Base-by-base conservation (phyloP, 1,139 yeast genomes). In the Geotrichum candidum region DNA sequence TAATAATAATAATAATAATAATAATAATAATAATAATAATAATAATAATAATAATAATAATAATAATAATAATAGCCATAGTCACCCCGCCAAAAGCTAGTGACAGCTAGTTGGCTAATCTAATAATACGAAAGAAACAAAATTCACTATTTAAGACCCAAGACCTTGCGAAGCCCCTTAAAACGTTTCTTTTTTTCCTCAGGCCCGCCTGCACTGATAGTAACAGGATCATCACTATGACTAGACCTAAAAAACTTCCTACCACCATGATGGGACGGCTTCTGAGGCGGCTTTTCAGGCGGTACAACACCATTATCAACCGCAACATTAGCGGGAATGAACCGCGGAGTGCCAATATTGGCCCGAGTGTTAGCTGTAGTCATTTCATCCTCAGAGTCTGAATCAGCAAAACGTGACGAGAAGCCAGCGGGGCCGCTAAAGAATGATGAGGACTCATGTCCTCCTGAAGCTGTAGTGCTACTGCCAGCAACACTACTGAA, bases 341-440 rank as follows among this genome's bases (percentile, higher is more conserved):
- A 35, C 6, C 41, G 41, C 41, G 56, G 33, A 7, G 29, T 38
- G 4, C 52, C 57, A 23, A 27, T 27, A 15, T 54, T 54, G 29
- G 57, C 57, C 46, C 45, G 41, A 4, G 57, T 54, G 33, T 54
- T 54, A n/a, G 57, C 57, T n/a, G 25, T 22, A 3, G 57, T 54
- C 57, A 54, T 54, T 33, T 72, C 76, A 50, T 70, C 71, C n/a
- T 74, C 77, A 1, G 57, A 54, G 46, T 54, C 57, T 25, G 73
- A 69, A 60, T 74, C 77, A 15, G 72, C 74, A 56, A 74, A 68
- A 9, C 77, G 70, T 22, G 77, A 73, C 29, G 65, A 63, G 18
- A 35, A 35, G 6, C 41, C 41, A 35, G 41, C 15, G 15, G 11
- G 6, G 41, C 41, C 15, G 11, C 41, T 9, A 35, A 35, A 35